phyloP scores from a whole-genome alignment of 257 asterid genomes.

The Rhazya stricta region DNA sequence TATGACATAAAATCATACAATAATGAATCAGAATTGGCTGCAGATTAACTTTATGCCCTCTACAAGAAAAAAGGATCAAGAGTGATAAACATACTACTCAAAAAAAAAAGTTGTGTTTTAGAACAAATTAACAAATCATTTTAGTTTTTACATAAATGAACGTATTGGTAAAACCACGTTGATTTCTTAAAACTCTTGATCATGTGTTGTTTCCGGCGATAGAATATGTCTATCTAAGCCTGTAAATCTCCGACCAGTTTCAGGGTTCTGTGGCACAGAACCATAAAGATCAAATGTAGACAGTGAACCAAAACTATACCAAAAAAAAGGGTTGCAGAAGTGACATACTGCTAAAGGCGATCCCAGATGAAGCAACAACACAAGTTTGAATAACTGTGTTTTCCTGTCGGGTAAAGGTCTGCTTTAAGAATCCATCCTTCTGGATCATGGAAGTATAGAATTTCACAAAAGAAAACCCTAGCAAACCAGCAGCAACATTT shows the following conservation, averaged over 20 bases:
- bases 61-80: too few relatives aligned
- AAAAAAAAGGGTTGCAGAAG: background rate
- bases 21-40: background rate
- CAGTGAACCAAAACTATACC: background rate
- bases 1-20: too few relatives aligned
- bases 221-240: background rate
- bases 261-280: background rate
- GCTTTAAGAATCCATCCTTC: conserved; percentile 44
- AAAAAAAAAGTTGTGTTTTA: too few relatives aligned
- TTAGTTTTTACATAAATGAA: too few relatives aligned
- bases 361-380: conserved; percentile 70
- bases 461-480: conserved; percentile 55
- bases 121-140: too few relatives aligned
- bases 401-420: conserved; percentile 72
- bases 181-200: background rate
- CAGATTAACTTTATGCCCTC: too few relatives aligned
- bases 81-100: too few relatives aligned
- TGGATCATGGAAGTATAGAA: conserved; percentile 29
- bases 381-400: conserved; percentile 68
- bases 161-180: too few relatives aligned
- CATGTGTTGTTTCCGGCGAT: background rate
- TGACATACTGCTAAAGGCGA: conserved; percentile 67
- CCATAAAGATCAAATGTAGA: background rate
- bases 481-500: conserved; percentile 69
- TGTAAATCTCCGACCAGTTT: background rate